Conservation (phyloP, 139 green algal genomes). For the Limnomonas spitsbergensis region DNA sequence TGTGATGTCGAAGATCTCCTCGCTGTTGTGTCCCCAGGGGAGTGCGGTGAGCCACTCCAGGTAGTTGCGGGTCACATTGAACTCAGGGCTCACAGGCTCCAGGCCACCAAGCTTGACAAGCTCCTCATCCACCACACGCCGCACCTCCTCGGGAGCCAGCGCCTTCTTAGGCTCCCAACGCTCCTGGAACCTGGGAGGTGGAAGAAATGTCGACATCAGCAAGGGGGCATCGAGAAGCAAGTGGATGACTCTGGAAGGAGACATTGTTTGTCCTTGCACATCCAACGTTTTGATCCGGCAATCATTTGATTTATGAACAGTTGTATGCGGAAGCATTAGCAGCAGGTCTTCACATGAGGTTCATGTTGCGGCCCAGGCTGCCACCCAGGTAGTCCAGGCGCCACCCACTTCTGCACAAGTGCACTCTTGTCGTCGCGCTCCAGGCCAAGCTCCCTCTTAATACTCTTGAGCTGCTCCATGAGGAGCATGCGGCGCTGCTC, state of each 20-base stretch:
- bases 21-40: constrained; percentile 77
- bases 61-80: constrained; percentile 96
- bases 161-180: constrained; percentile 51
- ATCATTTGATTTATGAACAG: too few species aligned
- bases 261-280: too few species aligned
- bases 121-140: constrained; percentile 82
- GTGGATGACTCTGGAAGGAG: too few species aligned
- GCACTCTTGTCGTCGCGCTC: constrained; percentile 96
- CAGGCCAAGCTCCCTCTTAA: constrained; percentile 97
- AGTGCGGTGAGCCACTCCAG: constrained; percentile 93
- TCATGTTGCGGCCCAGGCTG: neutral
- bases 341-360: too few species aligned
- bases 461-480: constrained; percentile 96
- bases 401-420: constrained; percentile 72
- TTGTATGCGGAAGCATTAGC: too few species aligned
- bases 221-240: neutral
- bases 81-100: constrained; percentile 83
- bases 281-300: too few species aligned
- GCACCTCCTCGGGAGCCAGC: constrained; percentile 36
- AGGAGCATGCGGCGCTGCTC: constrained; percentile 95
- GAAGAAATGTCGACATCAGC: neutral
- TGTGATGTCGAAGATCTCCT: constrained; percentile 61
- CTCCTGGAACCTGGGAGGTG: constrained; percentile 32
- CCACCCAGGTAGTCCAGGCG: neutral
- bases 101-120: constrained; percentile 85